Conservation (phyloP, 2,329 filamentous ascomycete genomes). For the Aspergillus glaucus region DNA sequence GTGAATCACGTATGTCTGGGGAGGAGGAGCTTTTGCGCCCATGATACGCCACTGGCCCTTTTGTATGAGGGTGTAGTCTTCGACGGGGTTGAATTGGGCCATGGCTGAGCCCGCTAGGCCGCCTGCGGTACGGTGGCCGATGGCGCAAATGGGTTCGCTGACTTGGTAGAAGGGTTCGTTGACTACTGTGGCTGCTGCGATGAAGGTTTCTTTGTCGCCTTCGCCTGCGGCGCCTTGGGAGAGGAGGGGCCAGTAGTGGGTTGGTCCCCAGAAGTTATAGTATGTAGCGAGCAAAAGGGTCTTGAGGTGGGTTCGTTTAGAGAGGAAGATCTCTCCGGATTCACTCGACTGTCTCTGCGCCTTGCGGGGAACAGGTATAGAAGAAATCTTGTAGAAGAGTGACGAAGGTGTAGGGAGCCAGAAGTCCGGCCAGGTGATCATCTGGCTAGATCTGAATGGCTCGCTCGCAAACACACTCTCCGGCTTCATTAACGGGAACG, state of each 20-base stretch:
- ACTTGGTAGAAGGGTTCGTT: slow-evolving; percentile 39
- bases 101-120: slow-evolving; percentile 33
- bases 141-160: slow-evolving; percentile 27
- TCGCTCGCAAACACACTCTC: slow-evolving; percentile 36
- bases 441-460: slow-evolving; percentile 35
- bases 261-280: slow-evolving; percentile 45
- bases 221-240: slow-evolving; percentile 44
- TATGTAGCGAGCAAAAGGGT: slow-evolving; percentile 44
- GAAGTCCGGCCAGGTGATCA: slow-evolving; percentile 46
- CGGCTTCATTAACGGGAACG: slow-evolving; percentile 39
- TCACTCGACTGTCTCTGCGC: slow-evolving; percentile 32
- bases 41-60: slow-evolving; percentile 18
- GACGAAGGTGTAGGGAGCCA: slow-evolving; percentile 37
- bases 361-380: slow-evolving; percentile 17
- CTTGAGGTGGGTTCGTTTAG: slow-evolving; percentile 36
- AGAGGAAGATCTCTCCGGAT: slow-evolving; percentile 41
- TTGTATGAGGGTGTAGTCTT: slow-evolving; percentile 25
- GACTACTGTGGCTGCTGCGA: slow-evolving; percentile 39
- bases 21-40: slow-evolving; percentile 21
- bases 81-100: slow-evolving; percentile 32
- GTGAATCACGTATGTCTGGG: slow-evolving; percentile 35
- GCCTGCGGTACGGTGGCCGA: slow-evolving; percentile 23
- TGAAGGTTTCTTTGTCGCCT: slow-evolving; percentile 49
- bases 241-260: slow-evolving; percentile 41
- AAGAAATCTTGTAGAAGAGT: slow-evolving; percentile 35